Evolutionary conservation across 495 filamentous ascomycete genomes (phyloP).

Genomic region (Podospora pseudopauciseta): DNA sequence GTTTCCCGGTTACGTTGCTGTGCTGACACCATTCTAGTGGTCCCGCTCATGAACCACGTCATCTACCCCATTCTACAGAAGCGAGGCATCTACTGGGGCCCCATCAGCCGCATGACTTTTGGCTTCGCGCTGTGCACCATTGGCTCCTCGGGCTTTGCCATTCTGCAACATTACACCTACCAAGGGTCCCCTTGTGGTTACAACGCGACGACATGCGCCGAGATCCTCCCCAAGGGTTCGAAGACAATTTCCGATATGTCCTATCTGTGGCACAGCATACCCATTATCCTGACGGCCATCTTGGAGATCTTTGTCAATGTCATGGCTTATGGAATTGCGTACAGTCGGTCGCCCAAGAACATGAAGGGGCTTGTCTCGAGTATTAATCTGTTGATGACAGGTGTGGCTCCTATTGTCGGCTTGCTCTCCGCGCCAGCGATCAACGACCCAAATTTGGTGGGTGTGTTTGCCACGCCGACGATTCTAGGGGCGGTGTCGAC

Average conservation of each 20-base stretch:
- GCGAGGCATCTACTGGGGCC: slow-evolving; percentile 60
- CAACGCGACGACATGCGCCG: slow-evolving; percentile 42
- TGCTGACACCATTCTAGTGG: slow-evolving; percentile 29
- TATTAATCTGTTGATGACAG: slow-evolving; percentile 60
- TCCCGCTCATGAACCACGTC: slow-evolving; percentile 59
- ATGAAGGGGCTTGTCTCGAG: slow-evolving; percentile 69
- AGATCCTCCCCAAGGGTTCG: slow-evolving; percentile 16
- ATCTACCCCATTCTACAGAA: slow-evolving; percentile 66
- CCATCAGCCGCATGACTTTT: slow-evolving; percentile 69
- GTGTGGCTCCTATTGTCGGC: slow-evolving; percentile 56
- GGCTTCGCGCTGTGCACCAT: slow-evolving; percentile 64
- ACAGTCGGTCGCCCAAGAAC: slow-evolving; percentile 62
- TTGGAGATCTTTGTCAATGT: slow-evolving; percentile 68
- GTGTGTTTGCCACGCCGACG: slow-evolving; percentile 51
- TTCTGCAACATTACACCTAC: slow-evolving; percentile 73
- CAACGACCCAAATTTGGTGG: slow-evolving; percentile 57
- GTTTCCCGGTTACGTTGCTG: not conserved
- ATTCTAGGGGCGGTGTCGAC: slow-evolving; percentile 48
- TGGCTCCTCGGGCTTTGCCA: slow-evolving; percentile 61
- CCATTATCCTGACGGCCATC: slow-evolving; percentile 53
- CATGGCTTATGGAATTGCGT: slow-evolving; percentile 69
- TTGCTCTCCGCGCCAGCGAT: slow-evolving; percentile 57
- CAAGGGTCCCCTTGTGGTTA: slow-evolving; percentile 48
- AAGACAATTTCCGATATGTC: not conserved
- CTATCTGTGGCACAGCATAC: slow-evolving; percentile 47